Base-by-base conservation (phyloP, 495 filamentous ascomycete species). In the Neurospora cerealis region DNA sequence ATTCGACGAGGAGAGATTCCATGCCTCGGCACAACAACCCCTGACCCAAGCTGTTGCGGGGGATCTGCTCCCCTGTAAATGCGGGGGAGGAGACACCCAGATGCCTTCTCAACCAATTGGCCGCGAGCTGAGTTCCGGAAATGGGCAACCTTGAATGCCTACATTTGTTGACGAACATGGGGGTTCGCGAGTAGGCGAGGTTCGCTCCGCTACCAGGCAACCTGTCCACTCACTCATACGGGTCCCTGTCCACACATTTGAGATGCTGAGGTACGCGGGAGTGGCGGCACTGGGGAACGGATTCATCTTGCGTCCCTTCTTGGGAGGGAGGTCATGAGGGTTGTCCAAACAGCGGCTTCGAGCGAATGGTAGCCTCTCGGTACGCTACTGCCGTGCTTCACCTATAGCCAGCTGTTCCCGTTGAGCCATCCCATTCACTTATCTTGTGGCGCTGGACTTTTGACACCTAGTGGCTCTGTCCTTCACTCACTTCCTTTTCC, bases 21-120 rank as follows among this genome's bases (percentile, higher is more conserved):
- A 66, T 74, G 72, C 75, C 75, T 76, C 75, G 75, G 75, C 70
- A 74, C 71, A 42, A n/a, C 19, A 32, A 28, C 42, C 40, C 60
- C 28, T 32, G 36, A 37, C 69, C 54, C 44, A 73, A 73, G 73
- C 28, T 32, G 36, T 42, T 70, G 66, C 44, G 75, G 75, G 73
- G 73, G 74, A 76, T 44, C 70, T 70, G 46, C 70, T 71, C 54
- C 75, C 73, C 69, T 74, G 75, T 44, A 62, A 74, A 71, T 71
- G 73, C 75, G 75, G 73, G 75, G 75, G 70, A 73, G 48, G 62
- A 76, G 42, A 36, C 32, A 38, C 21, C 69, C 36, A 44, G 40
- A 42, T 24, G 32, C 6, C 37, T 21, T 32, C 38, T 38, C 38
- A 24, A n/a, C 74, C 74, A 75, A 75, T 75, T 62, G 72, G 39